These are phyloP conservation scores for Fusarium nodosum DNA, from an alignment of 2,329 filamentous ascomycete species.

Conservation along the genomic window DNA sequence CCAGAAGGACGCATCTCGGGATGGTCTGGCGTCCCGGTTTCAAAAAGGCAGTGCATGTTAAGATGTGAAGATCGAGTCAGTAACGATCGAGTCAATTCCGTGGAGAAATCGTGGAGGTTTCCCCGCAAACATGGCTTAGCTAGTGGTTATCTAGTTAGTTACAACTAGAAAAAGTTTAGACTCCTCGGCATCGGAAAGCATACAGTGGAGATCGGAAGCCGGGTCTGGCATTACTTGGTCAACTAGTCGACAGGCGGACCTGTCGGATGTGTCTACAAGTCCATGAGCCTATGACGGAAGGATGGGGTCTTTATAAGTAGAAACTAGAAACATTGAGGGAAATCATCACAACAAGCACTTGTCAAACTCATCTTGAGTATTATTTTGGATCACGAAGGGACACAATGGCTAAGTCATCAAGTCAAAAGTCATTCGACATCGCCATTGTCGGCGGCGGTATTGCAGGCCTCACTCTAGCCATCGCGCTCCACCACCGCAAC, in stretches of 20 bases:
- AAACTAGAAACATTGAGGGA: background rate
- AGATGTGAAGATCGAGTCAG: conserved; percentile 4
- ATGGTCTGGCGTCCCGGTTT: background rate
- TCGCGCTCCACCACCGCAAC: conserved; percentile 60
- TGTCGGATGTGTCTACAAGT: conserved; percentile 14
- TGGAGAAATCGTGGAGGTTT: conserved; percentile 10
- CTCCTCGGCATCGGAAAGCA: conserved; percentile 7
- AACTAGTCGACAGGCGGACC: background rate
- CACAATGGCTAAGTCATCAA: conserved; percentile 14
- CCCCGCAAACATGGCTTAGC: conserved; percentile 22
- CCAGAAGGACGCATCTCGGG: background rate
- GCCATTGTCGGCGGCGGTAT: conserved; percentile 67
- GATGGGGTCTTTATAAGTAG: background rate
- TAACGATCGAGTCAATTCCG: conserved; percentile 12
- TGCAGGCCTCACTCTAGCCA: conserved; percentile 63
- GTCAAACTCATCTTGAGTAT: too few relatives aligned
- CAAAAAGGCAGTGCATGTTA: background rate
- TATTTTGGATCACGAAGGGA: background rate
- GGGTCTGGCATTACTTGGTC: conserved; percentile 7
- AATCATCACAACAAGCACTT: background rate
- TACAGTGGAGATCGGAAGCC: conserved; percentile 23
- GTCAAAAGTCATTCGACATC: conserved; percentile 48
- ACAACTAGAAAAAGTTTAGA: background rate
- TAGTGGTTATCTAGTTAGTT: background rate
- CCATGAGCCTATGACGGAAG: conserved; percentile 12